phyloP scores from a whole-genome alignment of 2,329 filamentous ascomycete genomes.

The Proliferodiscus dingleyae region DNA sequence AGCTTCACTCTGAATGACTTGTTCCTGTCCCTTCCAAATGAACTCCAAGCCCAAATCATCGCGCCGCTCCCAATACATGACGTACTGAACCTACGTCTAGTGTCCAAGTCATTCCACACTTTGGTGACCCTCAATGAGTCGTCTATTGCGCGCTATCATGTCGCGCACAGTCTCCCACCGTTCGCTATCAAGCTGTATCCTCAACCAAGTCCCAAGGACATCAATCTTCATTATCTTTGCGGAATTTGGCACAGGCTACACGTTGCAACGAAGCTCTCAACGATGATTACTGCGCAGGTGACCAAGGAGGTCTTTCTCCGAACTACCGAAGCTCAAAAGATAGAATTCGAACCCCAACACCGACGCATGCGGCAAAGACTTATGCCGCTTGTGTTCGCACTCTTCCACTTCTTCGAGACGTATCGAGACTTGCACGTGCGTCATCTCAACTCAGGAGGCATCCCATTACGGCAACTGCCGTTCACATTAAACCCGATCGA shows the following conservation, averaged over 20 bases:
- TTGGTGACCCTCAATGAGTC: constrained; percentile 57
- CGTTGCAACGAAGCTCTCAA: constrained; percentile 57
- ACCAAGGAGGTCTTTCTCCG: constrained; percentile 61
- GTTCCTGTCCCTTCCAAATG: constrained; percentile 55
- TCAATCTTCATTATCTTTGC: constrained; percentile 58
- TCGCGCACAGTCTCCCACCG: constrained; percentile 53
- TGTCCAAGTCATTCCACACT: constrained; percentile 55
- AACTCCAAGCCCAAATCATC: constrained; percentile 60
- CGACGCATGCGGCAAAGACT: constrained; percentile 61
- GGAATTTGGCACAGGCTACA: constrained; percentile 62
- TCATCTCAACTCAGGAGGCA: constrained; percentile 48
- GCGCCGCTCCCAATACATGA: constrained; percentile 55
- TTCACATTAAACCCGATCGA: constrained; percentile 62
- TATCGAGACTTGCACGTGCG: constrained; percentile 56
- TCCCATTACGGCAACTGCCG: constrained; percentile 45
- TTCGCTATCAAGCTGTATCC: constrained; percentile 59
- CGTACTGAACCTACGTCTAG: constrained; percentile 52
- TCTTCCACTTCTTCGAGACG: constrained; percentile 65
- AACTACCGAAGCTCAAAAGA: constrained; percentile 48
- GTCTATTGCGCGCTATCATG: constrained; percentile 56
- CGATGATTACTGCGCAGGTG: constrained; percentile 59
- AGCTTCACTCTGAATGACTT: constrained; percentile 47
- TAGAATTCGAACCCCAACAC: constrained; percentile 55
- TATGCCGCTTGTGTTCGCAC: constrained; percentile 58
- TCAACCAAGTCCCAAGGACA: constrained; percentile 39